Evolutionary conservation across 1,284 basidiomycete species (phyloP), one percentile per base, ranked within the genome.

Genomic region (Cryptococcus wingfieldii): DNA sequence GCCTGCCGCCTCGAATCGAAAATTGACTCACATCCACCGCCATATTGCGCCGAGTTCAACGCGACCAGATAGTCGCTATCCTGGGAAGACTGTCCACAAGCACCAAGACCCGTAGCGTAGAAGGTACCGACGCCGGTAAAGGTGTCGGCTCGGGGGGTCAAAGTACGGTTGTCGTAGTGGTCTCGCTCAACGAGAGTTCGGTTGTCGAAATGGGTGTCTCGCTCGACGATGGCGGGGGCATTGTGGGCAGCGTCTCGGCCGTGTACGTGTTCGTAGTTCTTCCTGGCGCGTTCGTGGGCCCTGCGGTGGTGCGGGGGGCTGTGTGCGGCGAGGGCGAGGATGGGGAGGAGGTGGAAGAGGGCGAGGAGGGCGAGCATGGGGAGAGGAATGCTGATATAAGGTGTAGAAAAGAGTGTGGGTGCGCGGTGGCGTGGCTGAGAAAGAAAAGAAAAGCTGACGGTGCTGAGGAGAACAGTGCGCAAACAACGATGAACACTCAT

Each of bases 11-110:
- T 5, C 34, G 27, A 10, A 1, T 16, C 4, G 18, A 19, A 44
- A 44, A 44, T 16, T 13, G 12, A 62, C 65, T 60, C 54, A 66
- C 63, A 67, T 50, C 68, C 68, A 54, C 64, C 53, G 39, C 70
- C 70, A 51, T 70, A 70, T 47, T 70, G 68, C 4, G 60, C 62
- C 41, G 63, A 56, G 58, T 64, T 68, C 37, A 68, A 39, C 4
- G 67, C 67, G 8, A 68, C 67, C 60, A 66, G 61, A 43, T 51
- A 64, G 49, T 68, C 63, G 19, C 48, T 59, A 46, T 65, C 60
- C 13, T 47, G n/a, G 2, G 61, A 63, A 31, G 53, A 54, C 51
- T 55, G 42, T 52, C 66, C 66, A 61, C 66, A 68, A 44, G 66
- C 66, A 38, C 66, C 66, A n/a, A 68, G 55, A 27, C 66, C 66